Percentiles rank a stretch among this genome's conserved stretches.
Conservation (phyloP, 768 basidiomycete species). For the Boletus subparvulus region DNA sequence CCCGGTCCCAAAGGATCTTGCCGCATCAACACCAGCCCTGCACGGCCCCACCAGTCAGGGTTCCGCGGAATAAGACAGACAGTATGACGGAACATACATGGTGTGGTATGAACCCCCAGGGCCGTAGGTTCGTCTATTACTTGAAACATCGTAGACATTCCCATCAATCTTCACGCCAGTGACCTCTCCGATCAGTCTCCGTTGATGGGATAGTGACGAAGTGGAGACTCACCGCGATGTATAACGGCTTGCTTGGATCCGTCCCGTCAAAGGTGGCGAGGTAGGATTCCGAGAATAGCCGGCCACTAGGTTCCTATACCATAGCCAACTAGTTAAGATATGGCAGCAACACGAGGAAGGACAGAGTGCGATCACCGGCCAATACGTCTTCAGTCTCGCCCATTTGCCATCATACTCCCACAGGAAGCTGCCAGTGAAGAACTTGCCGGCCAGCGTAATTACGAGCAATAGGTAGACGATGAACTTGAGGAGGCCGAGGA, state of each 20-base stretch:
- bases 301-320: conserved; percentile 50
- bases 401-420: conserved; percentile 81
- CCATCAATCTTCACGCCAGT: conserved; percentile 70
- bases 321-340: background rate
- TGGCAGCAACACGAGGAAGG: background rate
- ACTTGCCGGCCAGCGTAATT: conserved; percentile 66
- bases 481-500: conserved; percentile 68
- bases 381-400: conserved; percentile 57
- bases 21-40: conserved; percentile 85
- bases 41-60: conserved; percentile 29
- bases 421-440: conserved; percentile 80
- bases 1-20: conserved; percentile 88
- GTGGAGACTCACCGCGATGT: conserved; percentile 67
- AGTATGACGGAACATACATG: conserved; percentile 45
- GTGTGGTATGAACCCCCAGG: conserved; percentile 82
- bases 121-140: conserved; percentile 73
- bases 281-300: conserved; percentile 70
- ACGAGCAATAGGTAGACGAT: conserved; percentile 55
- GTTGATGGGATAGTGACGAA: conserved; percentile 2
- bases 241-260: conserved; percentile 65
- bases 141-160: conserved; percentile 90
- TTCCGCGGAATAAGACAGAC: conserved; percentile 13
- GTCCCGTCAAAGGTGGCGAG: conserved; percentile 72
- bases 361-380: conserved; percentile 49
- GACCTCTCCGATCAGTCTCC: conserved; percentile 4